These are phyloP conservation scores for Podospora bellae-mahoneyi DNA, from an alignment of 495 filamentous ascomycete species.

Conservation along the genomic window DNA sequence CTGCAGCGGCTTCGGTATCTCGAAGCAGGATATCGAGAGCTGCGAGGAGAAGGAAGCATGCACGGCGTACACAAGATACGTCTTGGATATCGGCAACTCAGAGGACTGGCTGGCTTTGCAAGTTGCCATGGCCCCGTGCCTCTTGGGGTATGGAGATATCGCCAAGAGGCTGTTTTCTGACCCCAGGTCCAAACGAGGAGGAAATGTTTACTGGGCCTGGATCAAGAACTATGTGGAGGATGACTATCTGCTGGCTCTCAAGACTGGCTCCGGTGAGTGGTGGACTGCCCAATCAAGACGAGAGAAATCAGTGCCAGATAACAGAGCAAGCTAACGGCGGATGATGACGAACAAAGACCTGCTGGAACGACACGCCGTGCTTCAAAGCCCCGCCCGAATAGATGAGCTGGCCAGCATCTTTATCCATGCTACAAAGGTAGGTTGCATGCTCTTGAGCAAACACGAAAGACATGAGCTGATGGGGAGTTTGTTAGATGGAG, in stretches of 20 bases:
- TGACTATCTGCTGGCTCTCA: constrained; percentile 69
- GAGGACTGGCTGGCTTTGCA: constrained; percentile 83
- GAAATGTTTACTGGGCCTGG: constrained; percentile 87
- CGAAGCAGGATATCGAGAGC: constrained; percentile 66
- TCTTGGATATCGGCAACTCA: constrained; percentile 82
- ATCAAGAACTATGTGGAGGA: constrained; percentile 79
- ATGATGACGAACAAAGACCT: constrained; percentile 48
- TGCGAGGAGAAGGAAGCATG: constrained; percentile 72
- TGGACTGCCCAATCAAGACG: not conserved
- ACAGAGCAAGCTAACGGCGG: constrained; percentile 25
- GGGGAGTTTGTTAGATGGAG: constrained; percentile 59
- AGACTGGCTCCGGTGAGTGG: constrained; percentile 60
- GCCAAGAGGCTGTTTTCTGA: constrained; percentile 62
- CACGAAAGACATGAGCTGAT: not conserved
- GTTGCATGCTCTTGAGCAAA: constrained; percentile 13
- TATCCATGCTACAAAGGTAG: constrained; percentile 74
- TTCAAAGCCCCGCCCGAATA: constrained; percentile 68
- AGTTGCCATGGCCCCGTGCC: constrained; percentile 76
- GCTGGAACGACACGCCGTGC: constrained; percentile 64
- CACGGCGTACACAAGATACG: constrained; percentile 75
- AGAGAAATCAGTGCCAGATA: not conserved
- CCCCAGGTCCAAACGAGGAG: constrained; percentile 53
- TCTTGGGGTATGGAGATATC: constrained; percentile 81
- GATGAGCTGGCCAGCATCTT: constrained; percentile 82
- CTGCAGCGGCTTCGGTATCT: constrained; percentile 75